Evolutionary conservation across 176 grass and related monocot genomes (phyloP).

Genomic region (Triticum urartu): DNA sequence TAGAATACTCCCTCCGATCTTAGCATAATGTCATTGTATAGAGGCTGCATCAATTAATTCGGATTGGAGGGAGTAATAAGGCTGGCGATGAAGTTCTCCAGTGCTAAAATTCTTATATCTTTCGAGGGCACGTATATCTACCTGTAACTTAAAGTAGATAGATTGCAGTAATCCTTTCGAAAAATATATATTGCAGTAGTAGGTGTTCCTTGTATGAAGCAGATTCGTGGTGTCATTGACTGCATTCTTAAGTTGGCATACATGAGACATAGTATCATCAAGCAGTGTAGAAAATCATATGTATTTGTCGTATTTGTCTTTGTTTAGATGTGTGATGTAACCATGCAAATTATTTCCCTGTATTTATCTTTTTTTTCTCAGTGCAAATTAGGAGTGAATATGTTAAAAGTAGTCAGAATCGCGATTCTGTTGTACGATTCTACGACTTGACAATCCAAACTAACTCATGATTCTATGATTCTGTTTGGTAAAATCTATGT

Average conservation of each 20-base stretch:
- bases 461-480: no score
- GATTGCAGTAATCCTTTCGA: neutral
- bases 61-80: neutral
- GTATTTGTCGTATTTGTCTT: neutral
- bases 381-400: neutral
- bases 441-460: no score
- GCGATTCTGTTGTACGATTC: no score
- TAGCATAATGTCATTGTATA: no score
- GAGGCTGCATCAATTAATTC: no score
- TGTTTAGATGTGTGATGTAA: constrained; percentile 22
- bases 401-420: neutral
- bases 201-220: neutral
- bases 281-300: neutral
- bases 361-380: neutral
- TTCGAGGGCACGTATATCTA: neutral
- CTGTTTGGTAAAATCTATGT: no score
- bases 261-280: neutral
- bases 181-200: no score
- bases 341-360: neutral
- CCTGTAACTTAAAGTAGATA: neutral
- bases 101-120: neutral
- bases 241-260: no score
- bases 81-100: neutral
- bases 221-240: neutral
- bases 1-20: neutral